Evolutionary conservation across 2,329 filamentous ascomycete species (phyloP), one percentile per base, ranked within the genome.

Genomic region (Colletotrichum lini): DNA sequence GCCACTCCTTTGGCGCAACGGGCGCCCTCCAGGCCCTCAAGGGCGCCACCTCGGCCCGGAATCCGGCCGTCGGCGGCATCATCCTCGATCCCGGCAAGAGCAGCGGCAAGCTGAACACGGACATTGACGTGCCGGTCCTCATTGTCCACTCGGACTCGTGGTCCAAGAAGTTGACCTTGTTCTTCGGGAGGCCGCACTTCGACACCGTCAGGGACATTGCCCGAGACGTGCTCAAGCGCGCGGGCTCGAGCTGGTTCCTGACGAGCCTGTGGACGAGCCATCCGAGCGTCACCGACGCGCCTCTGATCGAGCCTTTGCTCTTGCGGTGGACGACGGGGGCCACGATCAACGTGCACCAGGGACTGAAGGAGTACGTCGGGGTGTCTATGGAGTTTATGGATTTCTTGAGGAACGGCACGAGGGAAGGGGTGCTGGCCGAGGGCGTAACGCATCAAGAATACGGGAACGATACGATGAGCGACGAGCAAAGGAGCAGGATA

Each of bases 1-100:
- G 91, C 0, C 91, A 93, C 77, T 91, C 89, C 0, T 92, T 90
- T 79, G 91, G 91, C 59, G 91, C 90, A 2, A 92, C 91, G 0
- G 85, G 88, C 3, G 90, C 89, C 0, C 82, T 92, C 23, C 89
- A 90, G 70, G 86, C 88, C 3, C 82, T 92, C n/a, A 53, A 26
- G 30, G 44, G 57, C 16, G 82, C 9, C 82, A 73, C 57, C 67
- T 70, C 74, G 76, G 66, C 79, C 84, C 21, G 85, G 85, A 2
- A 86, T 87, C 85, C 86, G 0, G 86, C 91, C 72, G 83, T 85
- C 1, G 90, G 87, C 3, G 90, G 84, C 23, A 86, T 93, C 71
- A 84, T 89, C 60, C 84, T 93, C 40, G 91, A 93, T 77, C 91
- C 91, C 0, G 91, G 91, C 63, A 93, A 93, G 78, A 81, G 82